Evolutionary conservation across 2,329 filamentous ascomycete genomes (phyloP).

Genomic region (Curvularia verruculosa): DNA sequence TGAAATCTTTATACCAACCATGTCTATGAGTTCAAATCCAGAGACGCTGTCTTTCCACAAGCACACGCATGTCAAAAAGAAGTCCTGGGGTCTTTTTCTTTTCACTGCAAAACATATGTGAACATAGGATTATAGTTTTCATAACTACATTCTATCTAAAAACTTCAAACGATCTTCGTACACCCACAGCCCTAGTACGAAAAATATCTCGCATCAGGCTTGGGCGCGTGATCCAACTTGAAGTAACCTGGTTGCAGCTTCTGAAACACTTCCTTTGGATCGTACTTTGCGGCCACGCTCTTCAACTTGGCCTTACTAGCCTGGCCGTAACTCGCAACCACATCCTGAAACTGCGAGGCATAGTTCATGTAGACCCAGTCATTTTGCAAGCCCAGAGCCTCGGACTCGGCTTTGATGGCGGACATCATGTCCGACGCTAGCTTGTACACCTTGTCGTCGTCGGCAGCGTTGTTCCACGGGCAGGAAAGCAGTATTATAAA

Average conservation of each 20-base stretch:
- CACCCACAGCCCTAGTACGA: not conserved
- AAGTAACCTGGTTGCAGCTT: slow-evolving; percentile 53
- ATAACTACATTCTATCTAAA: no score
- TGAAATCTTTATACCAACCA: not conserved
- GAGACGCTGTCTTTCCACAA: not conserved
- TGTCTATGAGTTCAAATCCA: not conserved
- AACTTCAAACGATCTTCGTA: not conserved
- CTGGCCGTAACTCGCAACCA: slow-evolving; percentile 51
- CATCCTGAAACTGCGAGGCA: slow-evolving; percentile 52
- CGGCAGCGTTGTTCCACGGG: slow-evolving; percentile 22
- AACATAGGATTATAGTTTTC: no score
- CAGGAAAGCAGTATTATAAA: slow-evolving; percentile 27
- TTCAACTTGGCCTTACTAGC: slow-evolving; percentile 38
- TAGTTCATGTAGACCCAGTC: slow-evolving; percentile 58
- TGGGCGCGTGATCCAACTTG: slow-evolving; percentile 43
- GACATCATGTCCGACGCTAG: slow-evolving; percentile 17
- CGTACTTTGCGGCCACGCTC: slow-evolving; percentile 48
- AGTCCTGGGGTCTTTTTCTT: no score
- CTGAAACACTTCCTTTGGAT: slow-evolving; percentile 52
- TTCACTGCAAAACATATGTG: no score
- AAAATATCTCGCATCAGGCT: slow-evolving; percentile 5
- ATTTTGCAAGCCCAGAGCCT: slow-evolving; percentile 13
- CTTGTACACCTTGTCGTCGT: slow-evolving; percentile 23
- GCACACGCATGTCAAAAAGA: not conserved
- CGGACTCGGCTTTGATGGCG: slow-evolving; percentile 17